Evolutionary conservation across 345 rosid species (phyloP).

Genomic region (Capsella bursapastoris): DNA sequence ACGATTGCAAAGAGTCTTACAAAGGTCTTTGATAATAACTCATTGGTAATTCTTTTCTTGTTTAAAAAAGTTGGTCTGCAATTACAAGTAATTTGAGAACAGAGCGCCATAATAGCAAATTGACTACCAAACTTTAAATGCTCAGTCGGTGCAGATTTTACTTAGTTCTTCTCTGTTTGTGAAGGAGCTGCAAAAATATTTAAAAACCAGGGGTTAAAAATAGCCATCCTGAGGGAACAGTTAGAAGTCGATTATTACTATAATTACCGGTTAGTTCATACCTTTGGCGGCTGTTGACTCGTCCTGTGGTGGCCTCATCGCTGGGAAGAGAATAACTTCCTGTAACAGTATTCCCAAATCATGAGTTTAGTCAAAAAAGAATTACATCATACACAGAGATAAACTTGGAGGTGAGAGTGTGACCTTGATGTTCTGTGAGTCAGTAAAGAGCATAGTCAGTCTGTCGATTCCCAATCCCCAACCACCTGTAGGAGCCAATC

Average conservation of each 20-base stretch:
- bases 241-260: neutral
- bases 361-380: neutral
- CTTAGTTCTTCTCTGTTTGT: constrained; percentile 36
- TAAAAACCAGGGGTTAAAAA: neutral
- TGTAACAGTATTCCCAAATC: constrained; percentile 35
- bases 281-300: constrained; percentile 67
- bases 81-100: constrained; percentile 3
- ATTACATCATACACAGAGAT: neutral
- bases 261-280: constrained; percentile 16
- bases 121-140: neutral
- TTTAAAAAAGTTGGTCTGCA: constrained; percentile 8
- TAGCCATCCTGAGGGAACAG: neutral
- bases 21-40: neutral
- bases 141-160: neutral
- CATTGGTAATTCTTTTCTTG: neutral
- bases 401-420: neutral
- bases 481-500: constrained; percentile 95
- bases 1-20: neutral
- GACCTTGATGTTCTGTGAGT: constrained; percentile 97
- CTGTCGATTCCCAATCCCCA: constrained; percentile 98
- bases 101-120: constrained; percentile 16
- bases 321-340: constrained; percentile 99
- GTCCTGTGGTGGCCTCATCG: constrained; percentile 98
- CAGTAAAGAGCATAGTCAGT: constrained; percentile 84
- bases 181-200: constrained; percentile 23